Conservation (phyloP, 768 basidiomycete genomes). For the Jaapia argillacea region DNA sequence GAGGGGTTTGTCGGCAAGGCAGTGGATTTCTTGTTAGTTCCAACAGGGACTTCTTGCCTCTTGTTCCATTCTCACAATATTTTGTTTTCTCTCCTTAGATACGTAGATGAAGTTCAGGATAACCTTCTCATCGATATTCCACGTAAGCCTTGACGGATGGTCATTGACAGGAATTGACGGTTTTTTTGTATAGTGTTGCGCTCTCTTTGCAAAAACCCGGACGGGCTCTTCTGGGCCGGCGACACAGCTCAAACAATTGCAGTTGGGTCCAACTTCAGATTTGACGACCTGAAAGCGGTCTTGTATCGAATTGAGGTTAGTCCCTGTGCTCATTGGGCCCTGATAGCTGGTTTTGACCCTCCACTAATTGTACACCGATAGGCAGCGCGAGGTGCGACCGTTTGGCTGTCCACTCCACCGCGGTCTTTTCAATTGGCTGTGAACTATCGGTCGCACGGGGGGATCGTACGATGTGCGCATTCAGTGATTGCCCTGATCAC, state of each 20-base stretch:
- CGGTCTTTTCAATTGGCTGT: slow-evolving; percentile 44
- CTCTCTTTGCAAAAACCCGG: slow-evolving; percentile 48
- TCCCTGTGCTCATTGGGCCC: not conserved
- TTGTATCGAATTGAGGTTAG: slow-evolving; percentile 51
- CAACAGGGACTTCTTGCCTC: not conserved
- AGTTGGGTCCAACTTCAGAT: slow-evolving; percentile 61
- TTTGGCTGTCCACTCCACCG: slow-evolving; percentile 18
- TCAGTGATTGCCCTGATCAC: slow-evolving; percentile 53
- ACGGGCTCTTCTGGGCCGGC: slow-evolving; percentile 71
- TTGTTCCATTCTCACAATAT: not conserved
- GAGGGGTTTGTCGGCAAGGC: slow-evolving; percentile 26
- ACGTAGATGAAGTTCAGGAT: slow-evolving; percentile 70
- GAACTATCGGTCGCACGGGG: slow-evolving; percentile 66
- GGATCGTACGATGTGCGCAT: slow-evolving; percentile 66
- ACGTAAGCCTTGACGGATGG: too few species aligned
- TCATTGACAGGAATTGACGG: not conserved
- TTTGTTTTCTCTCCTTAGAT: slow-evolving; percentile 32
- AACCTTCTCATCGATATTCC: slow-evolving; percentile 56
- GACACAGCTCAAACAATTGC: slow-evolving; percentile 77
- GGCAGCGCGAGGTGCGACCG: slow-evolving; percentile 5
- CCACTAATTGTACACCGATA: not conserved
- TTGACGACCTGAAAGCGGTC: slow-evolving; percentile 63
- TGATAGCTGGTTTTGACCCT: not conserved
- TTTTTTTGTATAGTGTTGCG: slow-evolving; percentile 39
- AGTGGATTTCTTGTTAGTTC: slow-evolving; percentile 45